phyloP scores from a whole-genome alignment of 768 basidiomycete species.

The Fomitopsis pulvina region DNA sequence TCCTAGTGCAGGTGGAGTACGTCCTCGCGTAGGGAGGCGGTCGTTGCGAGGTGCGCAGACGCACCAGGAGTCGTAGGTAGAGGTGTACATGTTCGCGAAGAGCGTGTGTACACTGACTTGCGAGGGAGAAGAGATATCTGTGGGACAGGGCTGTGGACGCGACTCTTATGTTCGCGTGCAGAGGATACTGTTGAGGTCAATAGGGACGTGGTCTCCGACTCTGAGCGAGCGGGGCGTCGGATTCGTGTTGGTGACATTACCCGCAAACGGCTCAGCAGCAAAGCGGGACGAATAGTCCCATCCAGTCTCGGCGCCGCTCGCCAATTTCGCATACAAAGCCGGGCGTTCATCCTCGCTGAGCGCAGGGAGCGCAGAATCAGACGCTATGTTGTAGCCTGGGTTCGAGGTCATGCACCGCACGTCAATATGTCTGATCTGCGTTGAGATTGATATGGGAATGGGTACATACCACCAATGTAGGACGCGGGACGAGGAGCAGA shows the following conservation, averaged over 20 bases:
- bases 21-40: conserved; percentile 52
- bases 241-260: conserved; percentile 35
- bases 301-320: conserved; percentile 82
- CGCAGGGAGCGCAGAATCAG: conserved; percentile 48
- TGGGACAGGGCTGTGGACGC: no score
- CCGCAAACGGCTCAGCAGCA: conserved; percentile 32
- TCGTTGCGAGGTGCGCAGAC: conserved; percentile 46
- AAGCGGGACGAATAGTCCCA: conserved; percentile 39
- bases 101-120: conserved; percentile 58
- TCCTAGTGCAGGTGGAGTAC: conserved; percentile 90
- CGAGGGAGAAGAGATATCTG: not conserved
- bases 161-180: conserved; percentile 41
- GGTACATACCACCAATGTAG: conserved; percentile 47
- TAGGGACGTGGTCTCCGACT: conserved; percentile 58
- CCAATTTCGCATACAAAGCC: conserved; percentile 80
- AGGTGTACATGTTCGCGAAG: conserved; percentile 54
- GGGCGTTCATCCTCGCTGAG: conserved; percentile 55
- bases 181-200: conserved; percentile 82
- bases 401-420: conserved; percentile 11
- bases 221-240: conserved; percentile 66
- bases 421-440: no score
- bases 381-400: conserved; percentile 73
- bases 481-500: conserved; percentile 88
- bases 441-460: not conserved
- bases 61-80: conserved; percentile 34